phyloP scores from a whole-genome alignment of 1,284 basidiomycete genomes.

The Tilletia setariae region DNA sequence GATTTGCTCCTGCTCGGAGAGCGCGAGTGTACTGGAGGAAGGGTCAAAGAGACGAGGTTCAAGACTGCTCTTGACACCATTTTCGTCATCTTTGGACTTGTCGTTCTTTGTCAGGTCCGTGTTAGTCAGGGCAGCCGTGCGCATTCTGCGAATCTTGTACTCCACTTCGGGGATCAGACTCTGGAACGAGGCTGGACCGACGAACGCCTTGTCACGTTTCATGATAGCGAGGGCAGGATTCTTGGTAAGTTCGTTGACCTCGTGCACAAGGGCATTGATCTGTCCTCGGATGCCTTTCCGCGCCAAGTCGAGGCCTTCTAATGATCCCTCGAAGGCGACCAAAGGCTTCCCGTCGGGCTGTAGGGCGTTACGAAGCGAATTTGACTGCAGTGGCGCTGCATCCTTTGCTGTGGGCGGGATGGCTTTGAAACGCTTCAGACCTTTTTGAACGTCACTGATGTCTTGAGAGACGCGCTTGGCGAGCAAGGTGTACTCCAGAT shows the following conservation, averaged over 20 bases:
- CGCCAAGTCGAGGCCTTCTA: neutral
- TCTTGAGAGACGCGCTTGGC: neutral
- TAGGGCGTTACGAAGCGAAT: neutral
- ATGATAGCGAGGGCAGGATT: neutral
- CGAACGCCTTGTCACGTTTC: conserved; percentile 2
- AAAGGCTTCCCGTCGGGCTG: too few species aligned
- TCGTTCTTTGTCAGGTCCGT: neutral
- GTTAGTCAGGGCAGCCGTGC: conserved; percentile 3
- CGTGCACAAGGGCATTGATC: conserved; percentile 13
- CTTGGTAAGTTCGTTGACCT: conserved; percentile 7
- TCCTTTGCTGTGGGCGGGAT: neutral
- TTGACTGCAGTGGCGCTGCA: neutral
- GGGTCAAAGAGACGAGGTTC: neutral
- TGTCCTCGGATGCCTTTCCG: neutral
- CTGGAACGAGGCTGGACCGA: conserved; percentile 15
- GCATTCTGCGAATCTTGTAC: conserved; percentile 14
- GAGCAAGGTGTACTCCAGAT: conserved; percentile 18
- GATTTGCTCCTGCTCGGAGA: neutral
- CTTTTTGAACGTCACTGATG: conserved; percentile 5
- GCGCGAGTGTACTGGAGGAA: neutral
- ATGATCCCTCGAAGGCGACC: neutral
- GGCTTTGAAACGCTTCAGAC: conserved; percentile 11
- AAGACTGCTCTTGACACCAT: neutral
- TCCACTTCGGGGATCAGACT: conserved; percentile 8
- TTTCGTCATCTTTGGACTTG: neutral